A percentile compares a stretch with the other conserved stretches of the same genome.
Evolutionary conservation across 345 rosid species (phyloP).

Genomic region (Gossypium raimondii): DNA sequence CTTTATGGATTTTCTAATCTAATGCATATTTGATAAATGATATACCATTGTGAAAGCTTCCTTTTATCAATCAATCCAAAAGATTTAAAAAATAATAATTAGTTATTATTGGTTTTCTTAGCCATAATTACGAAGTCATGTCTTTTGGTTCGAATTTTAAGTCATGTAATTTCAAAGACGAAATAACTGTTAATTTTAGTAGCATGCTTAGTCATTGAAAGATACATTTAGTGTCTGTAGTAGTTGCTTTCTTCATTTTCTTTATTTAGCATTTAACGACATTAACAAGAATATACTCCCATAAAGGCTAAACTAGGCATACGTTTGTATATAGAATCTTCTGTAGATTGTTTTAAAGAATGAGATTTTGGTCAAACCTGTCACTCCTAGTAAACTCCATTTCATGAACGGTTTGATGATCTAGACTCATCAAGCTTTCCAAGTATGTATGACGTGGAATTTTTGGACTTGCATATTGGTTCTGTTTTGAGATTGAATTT

Average conservation of each 20-base stretch:
- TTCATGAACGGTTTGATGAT: background rate
- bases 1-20: background rate
- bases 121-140: background rate
- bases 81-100: background rate
- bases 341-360: background rate
- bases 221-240: background rate
- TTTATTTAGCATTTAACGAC: background rate
- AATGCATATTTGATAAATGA: background rate
- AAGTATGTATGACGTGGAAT: background rate
- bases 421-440: slow-evolving; percentile 6
- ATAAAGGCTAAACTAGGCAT: background rate
- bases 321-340: background rate
- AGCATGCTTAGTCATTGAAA: background rate
- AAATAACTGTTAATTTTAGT: background rate
- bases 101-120: background rate
- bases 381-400: background rate
- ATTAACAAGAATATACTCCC: background rate
- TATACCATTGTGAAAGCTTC: background rate
- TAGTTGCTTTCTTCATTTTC: background rate
- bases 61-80: slow-evolving; percentile 3
- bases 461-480: background rate
- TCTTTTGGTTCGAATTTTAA: background rate
- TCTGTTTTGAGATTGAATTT: background rate
- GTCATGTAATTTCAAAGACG: background rate
- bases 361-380: background rate